A percentile compares a stretch with the other conserved stretches of the same genome.
Evolutionary conservation across 345 rosid genomes (phyloP).

Genomic region (Gossypium longicalyx): DNA sequence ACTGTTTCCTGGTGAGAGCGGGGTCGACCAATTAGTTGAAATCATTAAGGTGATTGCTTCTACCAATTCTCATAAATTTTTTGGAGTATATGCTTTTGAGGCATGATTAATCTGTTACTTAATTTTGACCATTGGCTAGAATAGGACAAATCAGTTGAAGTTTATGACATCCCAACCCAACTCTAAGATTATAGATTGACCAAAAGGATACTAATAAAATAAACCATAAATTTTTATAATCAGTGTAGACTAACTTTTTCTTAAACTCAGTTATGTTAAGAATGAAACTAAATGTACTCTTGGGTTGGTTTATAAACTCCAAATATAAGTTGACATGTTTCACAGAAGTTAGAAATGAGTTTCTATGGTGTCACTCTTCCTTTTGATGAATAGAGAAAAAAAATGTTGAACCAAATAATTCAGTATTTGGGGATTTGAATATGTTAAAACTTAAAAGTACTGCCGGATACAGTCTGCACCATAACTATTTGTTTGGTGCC

Average conservation of each 20-base stretch:
- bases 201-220: background rate
- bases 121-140: background rate
- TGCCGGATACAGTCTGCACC: background rate
- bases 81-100: background rate
- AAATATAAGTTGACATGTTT: background rate
- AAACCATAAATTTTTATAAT: background rate
- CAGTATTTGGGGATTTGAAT: background rate
- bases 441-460: background rate
- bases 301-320: background rate
- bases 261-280: background rate
- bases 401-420: background rate
- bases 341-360: background rate
- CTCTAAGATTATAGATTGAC: background rate
- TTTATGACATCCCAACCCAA: background rate
- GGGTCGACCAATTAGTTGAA: slow-evolving; percentile 94
- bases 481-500: background rate
- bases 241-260: background rate
- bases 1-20: slow-evolving; percentile 94
- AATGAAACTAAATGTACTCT: background rate
- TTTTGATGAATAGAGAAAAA: background rate
- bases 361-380: background rate
- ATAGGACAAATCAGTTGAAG: background rate
- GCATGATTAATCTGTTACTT: background rate
- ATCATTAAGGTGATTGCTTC: slow-evolving; percentile 71
- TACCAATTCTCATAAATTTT: background rate